Percentiles rank a stretch among this genome's conserved stretches.
phyloP scores from a whole-genome alignment of 2,329 filamentous ascomycete genomes.

The Sporothrix euskadiensis region DNA sequence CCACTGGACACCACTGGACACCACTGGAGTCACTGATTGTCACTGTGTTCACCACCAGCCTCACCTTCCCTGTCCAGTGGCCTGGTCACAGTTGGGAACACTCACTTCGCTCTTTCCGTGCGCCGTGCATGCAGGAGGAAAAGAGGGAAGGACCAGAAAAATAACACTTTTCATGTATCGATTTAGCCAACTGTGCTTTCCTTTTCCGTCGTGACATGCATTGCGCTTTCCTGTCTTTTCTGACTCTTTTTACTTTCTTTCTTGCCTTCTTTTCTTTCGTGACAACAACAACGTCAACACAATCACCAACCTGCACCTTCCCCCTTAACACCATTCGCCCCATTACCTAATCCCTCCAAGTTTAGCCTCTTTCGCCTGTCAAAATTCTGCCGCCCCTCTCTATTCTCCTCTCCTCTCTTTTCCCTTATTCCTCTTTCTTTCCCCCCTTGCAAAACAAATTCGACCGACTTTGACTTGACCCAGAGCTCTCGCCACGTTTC shows the following conservation, averaged over 20 bases:
- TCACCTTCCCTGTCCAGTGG: not conserved
- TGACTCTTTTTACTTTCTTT: not conserved
- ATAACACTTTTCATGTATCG: not conserved
- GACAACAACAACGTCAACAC: not conserved
- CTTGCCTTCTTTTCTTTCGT: not conserved
- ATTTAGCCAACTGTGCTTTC: conserved; percentile 3
- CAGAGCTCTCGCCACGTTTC: conserved; percentile 36
- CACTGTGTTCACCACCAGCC: conserved; percentile 2
- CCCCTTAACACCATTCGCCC: not conserved
- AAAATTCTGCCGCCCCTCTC: not conserved
- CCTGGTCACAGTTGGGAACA: not conserved
- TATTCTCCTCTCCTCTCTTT: not conserved
- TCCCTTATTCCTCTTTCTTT: not conserved
- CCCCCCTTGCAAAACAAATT: not conserved
- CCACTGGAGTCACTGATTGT: not conserved
- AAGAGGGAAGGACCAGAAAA: not conserved
- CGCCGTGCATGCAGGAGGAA: not conserved
- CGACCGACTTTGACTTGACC: not conserved
- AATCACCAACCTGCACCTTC: not conserved
- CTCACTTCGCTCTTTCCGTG: not conserved
- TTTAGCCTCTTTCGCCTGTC: conserved; percentile 6
- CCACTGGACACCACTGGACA: not conserved
- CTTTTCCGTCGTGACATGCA: conserved; percentile 4
- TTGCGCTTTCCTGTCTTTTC: conserved; percentile 4
- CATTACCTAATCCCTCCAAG: conserved; percentile 20